A percentile compares a stretch with the other conserved stretches of the same genome.
Evolutionary conservation across 805 yeast genomes (phyloP).

Genomic region (Suhomyces kilbournensis): DNA sequence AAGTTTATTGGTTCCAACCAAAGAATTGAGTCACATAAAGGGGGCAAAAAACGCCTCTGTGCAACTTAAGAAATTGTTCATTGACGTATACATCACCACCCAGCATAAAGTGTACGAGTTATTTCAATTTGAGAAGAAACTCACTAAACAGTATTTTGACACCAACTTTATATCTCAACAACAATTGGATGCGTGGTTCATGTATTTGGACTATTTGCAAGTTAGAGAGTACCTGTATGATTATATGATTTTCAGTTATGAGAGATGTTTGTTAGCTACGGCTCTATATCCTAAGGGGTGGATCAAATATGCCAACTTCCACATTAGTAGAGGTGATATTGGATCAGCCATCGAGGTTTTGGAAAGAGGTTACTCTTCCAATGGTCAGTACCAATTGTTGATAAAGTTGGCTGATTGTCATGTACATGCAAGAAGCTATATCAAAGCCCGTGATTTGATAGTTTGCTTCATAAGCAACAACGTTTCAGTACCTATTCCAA

Average conservation of each 20-base stretch:
- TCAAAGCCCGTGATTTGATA: slow-evolving; percentile 37
- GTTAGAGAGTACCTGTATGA: slow-evolving; percentile 22
- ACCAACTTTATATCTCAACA: slow-evolving; percentile 33
- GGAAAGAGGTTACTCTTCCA: slow-evolving; percentile 29
- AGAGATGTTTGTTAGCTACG: slow-evolving; percentile 47
- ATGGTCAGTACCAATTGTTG: slow-evolving; percentile 28
- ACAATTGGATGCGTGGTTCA: slow-evolving; percentile 58
- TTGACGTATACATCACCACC: slow-evolving; percentile 53
- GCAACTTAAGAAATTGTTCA: slow-evolving; percentile 45
- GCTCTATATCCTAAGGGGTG: slow-evolving; percentile 48
- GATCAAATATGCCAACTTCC: slow-evolving; percentile 48
- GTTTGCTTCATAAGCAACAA: slow-evolving; percentile 23
- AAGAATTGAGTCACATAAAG: slow-evolving; percentile 13
- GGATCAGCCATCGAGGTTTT: slow-evolving; percentile 41
- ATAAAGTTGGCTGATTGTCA: slow-evolving; percentile 45
- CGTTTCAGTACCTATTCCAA: slow-evolving; percentile 27
- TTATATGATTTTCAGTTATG: slow-evolving; percentile 36
- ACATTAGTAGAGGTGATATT: slow-evolving; percentile 22
- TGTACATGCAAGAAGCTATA: slow-evolving; percentile 31
- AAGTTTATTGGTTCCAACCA: slow-evolving; percentile 4
- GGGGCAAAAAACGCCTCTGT: slow-evolving; percentile 27
- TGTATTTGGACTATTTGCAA: slow-evolving; percentile 57
- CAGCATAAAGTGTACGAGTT: slow-evolving; percentile 52
- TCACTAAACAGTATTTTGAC: slow-evolving; percentile 33
- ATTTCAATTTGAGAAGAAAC: slow-evolving; percentile 46